phyloP scores from a whole-genome alignment of 139 green algal species.

The Coelastrella sp. region DNA sequence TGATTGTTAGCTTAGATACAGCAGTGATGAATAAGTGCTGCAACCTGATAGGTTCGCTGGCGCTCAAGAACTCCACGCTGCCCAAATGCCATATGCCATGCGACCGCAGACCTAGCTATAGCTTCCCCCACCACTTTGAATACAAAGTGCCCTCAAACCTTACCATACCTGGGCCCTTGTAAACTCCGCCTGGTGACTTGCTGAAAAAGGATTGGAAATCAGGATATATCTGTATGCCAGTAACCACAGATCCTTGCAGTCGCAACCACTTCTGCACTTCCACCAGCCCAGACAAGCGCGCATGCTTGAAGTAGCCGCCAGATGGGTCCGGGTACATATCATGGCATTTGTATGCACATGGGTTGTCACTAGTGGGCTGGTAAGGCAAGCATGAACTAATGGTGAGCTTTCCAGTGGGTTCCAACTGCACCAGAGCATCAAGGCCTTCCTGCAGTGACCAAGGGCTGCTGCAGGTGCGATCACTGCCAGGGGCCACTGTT shows the following conservation, averaged over 20 bases:
- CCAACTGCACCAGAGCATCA: not conserved
- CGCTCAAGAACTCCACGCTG: no score
- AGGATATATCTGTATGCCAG: not conserved
- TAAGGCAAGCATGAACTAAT: not conserved
- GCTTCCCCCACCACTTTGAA: not conserved
- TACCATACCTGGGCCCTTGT: not conserved
- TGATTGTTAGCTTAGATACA: no score
- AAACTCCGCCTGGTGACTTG: not conserved
- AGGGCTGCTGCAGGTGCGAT: not conserved
- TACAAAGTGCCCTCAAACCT: not conserved
- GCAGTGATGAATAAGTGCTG: no score
- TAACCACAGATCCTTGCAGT: not conserved
- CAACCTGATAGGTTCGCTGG: no score
- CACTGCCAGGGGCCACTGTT: not conserved
- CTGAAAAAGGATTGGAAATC: not conserved
- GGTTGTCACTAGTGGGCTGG: not conserved
- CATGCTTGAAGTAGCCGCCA: not conserved
- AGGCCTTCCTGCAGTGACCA: not conserved
- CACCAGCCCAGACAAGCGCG: not conserved
- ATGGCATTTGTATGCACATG: not conserved
- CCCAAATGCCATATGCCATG: not conserved
- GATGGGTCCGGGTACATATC: not conserved
- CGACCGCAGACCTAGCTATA: not conserved
- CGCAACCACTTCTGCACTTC: not conserved
- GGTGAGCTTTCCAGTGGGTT: not conserved